Conservation (phyloP, 352 stramenopile species). For the Saprolegnia diclina region DNA sequence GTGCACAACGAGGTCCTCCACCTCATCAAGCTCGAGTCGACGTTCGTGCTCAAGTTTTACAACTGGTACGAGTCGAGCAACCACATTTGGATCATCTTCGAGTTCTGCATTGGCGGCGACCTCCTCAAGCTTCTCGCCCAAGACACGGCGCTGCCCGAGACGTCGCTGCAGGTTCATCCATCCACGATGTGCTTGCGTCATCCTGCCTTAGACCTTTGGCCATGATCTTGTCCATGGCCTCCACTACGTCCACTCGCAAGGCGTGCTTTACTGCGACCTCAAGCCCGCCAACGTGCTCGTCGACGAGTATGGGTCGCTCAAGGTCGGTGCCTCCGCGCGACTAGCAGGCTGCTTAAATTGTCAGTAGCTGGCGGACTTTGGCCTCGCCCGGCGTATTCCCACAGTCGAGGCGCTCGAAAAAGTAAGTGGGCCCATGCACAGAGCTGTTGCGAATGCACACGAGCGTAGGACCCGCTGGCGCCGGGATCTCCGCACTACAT, state of each 20-base stretch:
- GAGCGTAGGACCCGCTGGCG: slow-evolving; percentile 35
- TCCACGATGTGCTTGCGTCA: not conserved
- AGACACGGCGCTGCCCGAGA: slow-evolving; percentile 77
- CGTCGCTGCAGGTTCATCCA: slow-evolving; percentile 53
- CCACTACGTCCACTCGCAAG: slow-evolving; percentile 84
- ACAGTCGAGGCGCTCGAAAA: slow-evolving; percentile 35
- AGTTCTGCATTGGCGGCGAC: slow-evolving; percentile 90
- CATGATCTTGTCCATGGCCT: slow-evolving; percentile 67
- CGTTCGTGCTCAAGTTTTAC: slow-evolving; percentile 88
- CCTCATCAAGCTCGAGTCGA: slow-evolving; percentile 81
- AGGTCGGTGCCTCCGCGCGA: slow-evolving; percentile 36
- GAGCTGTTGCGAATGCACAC: too few species aligned
- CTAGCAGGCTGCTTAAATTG: not conserved
- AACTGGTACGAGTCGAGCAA: slow-evolving; percentile 95
- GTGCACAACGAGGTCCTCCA: slow-evolving; percentile 85
- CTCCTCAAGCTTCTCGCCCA: slow-evolving; percentile 88
- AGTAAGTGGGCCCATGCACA: not conserved
- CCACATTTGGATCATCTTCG: slow-evolving; percentile 93
- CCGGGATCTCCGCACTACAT: slow-evolving; percentile 87
- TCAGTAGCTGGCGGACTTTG: slow-evolving; percentile 81
- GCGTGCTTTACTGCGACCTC: slow-evolving; percentile 88
- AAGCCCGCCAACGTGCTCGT: slow-evolving; percentile 89
- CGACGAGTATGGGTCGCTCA: slow-evolving; percentile 90
- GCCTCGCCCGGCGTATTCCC: slow-evolving; percentile 76
- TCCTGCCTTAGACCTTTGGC: slow-evolving; percentile 48